phyloP scores from a whole-genome alignment of 495 filamentous ascomycete genomes.

The Talaromyces adpressus region DNA sequence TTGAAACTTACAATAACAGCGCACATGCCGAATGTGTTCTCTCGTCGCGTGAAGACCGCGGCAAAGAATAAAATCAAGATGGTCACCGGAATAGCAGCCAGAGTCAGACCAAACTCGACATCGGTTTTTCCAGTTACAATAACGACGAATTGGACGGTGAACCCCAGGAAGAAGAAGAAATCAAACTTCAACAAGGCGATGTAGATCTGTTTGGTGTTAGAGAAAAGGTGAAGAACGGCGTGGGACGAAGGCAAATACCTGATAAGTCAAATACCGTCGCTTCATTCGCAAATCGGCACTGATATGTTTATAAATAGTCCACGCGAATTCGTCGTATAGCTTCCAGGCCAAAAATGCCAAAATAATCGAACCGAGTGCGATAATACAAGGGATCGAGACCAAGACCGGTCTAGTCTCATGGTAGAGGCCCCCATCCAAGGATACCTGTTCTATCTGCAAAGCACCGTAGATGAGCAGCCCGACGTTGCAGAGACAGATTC shows the following conservation, averaged over 20 bases:
- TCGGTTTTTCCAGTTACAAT: constrained; percentile 65
- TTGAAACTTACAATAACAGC: constrained; percentile 56
- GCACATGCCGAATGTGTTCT: constrained; percentile 72
- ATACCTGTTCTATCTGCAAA: constrained; percentile 84
- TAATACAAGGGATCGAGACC: constrained; percentile 77
- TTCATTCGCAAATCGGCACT: constrained; percentile 96
- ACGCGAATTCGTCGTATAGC: constrained; percentile 96
- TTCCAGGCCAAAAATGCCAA: constrained; percentile 82
- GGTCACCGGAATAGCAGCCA: constrained; percentile 84
- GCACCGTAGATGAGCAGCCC: constrained; percentile 87
- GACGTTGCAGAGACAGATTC: constrained; percentile 84
- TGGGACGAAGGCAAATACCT: constrained; percentile 53
- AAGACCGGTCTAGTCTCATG: constrained; percentile 61
- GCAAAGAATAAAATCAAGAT: constrained; percentile 79
- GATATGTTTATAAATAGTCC: constrained; percentile 99
- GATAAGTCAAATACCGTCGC: constrained; percentile 89
- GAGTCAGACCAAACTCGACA: constrained; percentile 76
- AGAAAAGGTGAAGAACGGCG: neutral
- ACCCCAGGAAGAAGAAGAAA: constrained; percentile 99
- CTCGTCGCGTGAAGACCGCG: constrained; percentile 75
- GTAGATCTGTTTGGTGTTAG: constrained; percentile 63
- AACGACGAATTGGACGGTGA: constrained; percentile 95
- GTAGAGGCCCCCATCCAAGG: constrained; percentile 53
- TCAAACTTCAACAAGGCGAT: constrained; percentile 97
- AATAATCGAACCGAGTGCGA: constrained; percentile 64